phyloP scores from a whole-genome alignment of 1,284 basidiomycete genomes.

The Microbotryum silenes-acaulis region DNA sequence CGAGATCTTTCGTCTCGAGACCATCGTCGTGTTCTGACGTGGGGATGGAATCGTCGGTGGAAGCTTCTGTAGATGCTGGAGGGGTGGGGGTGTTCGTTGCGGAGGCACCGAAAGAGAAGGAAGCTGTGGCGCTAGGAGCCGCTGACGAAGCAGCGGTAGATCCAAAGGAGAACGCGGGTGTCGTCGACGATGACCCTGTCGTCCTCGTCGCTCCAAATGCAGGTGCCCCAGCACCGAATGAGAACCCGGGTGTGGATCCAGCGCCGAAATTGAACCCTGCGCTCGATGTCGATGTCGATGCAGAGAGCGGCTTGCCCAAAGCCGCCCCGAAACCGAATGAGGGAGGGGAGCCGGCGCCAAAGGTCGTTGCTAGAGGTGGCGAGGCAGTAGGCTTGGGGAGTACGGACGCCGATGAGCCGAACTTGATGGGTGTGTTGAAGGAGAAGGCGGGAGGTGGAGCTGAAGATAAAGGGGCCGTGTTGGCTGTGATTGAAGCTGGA shows the following conservation, averaged over 20 bases:
- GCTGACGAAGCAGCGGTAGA: neutral
- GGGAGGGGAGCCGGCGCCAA: slow-evolving; percentile 19
- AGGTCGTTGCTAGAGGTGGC: slow-evolving; percentile 18
- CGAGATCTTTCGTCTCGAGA: slow-evolving; percentile 14
- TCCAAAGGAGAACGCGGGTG: neutral
- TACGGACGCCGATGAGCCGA: neutral
- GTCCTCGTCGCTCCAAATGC: neutral
- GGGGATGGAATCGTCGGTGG: neutral
- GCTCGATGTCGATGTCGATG: neutral
- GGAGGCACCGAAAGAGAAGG: neutral
- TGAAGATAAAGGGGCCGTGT: neutral
- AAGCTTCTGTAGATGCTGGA: neutral
- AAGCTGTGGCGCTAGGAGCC: neutral
- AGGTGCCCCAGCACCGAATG: slow-evolving; percentile 1
- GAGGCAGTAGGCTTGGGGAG: slow-evolving; percentile 10
- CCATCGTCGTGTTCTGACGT: neutral
- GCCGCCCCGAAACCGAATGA: slow-evolving; percentile 28
- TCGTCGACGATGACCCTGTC: neutral
- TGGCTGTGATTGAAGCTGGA: neutral
- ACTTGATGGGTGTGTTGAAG: slow-evolving; percentile 8
- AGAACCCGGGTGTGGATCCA: slow-evolving; percentile 8
- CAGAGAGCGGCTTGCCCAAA: slow-evolving; percentile 12
- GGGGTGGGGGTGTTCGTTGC: neutral
- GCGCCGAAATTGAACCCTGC: neutral
- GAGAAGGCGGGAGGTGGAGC: slow-evolving; percentile 1